Evolutionary conservation across 352 stramenopile genomes (phyloP), one percentile per base, ranked within the genome.

Genomic region (Globisporangium splendens): DNA sequence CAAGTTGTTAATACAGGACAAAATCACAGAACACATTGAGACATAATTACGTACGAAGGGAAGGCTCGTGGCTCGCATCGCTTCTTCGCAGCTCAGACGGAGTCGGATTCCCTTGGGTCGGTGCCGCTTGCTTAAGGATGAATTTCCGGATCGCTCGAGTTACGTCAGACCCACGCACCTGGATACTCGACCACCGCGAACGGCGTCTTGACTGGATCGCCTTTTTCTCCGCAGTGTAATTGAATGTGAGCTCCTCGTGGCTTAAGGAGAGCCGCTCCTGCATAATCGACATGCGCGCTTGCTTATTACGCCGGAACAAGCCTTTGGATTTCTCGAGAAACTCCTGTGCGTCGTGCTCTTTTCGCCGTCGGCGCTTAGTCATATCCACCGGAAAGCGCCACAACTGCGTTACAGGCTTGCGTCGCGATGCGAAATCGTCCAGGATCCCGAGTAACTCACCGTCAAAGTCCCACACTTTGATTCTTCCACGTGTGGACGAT

Each of bases 361-460:
- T 70, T 22, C 71, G 56, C 0, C 60, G 61, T 41, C 60, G 54
- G 2, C 77, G 75, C 39, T 63, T 56, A 24, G 39, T 42, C 73
- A 86, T 80, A 41, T 89, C 74, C 13, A 89, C 64, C 1, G 77
- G 78, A 51, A 92, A 83, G 11, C 54, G 60, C 83, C 83, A 92
- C 4, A 65, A 65, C 13, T 78, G 69, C 18, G 64, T 55, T 8
- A 74, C 66, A 50, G 78, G 79, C 14, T 69, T 57, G 24, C 77
- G 72, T 18, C 82, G 72, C 22, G 77, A 89, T 5, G 82, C 77
- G 66, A 84, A 89, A 50, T 84, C 77, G 56, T 92, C 79, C 11
- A 92, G 59, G 2, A 88, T 62, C 7, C 77, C 79, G 4, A 80
- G 65, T 0, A 66, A 47, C 8, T 73, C 58, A 22, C 77, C 78